Percentiles rank a stretch among this genome's conserved stretches.
Evolutionary conservation across 768 basidiomycete genomes (phyloP).

Genomic region (Suillus discolor): DNA sequence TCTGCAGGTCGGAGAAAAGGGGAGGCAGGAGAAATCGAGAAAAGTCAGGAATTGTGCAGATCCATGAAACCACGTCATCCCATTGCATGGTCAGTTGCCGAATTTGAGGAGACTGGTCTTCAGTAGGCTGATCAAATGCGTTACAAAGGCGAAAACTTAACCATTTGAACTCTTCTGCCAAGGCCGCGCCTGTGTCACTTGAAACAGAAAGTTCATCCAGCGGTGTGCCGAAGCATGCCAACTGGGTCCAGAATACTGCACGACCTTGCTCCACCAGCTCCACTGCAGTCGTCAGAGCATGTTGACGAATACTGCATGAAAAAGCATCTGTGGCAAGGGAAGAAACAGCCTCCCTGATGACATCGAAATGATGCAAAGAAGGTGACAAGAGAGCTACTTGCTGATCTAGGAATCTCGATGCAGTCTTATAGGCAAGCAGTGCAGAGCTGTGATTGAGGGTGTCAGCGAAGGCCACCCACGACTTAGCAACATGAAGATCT

Average conservation of each 20-base stretch:
- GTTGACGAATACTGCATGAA: not conserved
- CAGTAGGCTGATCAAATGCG: too few relatives aligned
- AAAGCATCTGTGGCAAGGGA: not conserved
- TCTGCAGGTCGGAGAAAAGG: too few relatives aligned
- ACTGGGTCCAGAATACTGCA: constrained; percentile 31
- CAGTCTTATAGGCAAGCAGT: not conserved
- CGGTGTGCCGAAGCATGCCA: constrained; percentile 27
- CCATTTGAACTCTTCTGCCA: not conserved
- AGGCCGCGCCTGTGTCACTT: not conserved
- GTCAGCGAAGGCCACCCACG: not conserved
- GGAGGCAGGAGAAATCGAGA: too few relatives aligned
- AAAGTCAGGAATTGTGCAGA: too few relatives aligned
- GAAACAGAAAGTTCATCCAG: constrained; percentile 17
- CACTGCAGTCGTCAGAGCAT: not conserved
- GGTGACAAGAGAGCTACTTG: not conserved
- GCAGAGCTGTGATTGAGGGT: not conserved
- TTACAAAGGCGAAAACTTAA: not conserved
- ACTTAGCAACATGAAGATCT: not conserved
- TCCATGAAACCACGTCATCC: too few relatives aligned
- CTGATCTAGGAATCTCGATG: not conserved
- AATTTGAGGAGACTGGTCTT: too few relatives aligned
- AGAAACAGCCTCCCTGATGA: not conserved
- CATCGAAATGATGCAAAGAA: not conserved
- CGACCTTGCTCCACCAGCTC: constrained; percentile 26
- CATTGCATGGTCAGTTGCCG: too few relatives aligned